Base-by-base conservation (phyloP, 2,329 filamentous ascomycete species). In the Venturia aucupariae region DNA sequence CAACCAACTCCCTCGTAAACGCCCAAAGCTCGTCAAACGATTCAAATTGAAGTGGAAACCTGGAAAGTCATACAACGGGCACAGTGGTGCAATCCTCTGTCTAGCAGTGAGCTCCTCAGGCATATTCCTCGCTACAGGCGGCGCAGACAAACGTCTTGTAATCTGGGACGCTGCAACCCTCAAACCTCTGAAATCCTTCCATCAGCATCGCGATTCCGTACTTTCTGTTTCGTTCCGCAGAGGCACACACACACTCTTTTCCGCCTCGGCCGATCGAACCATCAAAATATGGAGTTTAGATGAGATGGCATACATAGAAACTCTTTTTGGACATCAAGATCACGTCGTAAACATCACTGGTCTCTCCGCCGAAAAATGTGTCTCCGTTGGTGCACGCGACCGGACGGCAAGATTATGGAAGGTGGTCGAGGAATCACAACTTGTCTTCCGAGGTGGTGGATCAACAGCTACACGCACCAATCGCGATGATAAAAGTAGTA, bases 361-460 rank as follows among this genome's bases (percentile, higher is more conserved):
- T 19, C 32, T 48, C 1, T 48, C 48, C 1, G 30, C n/a, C 2
- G 66, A 67, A 57, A 22, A 72, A 71, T 48, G 74, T 72, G 11
- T 67, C 66, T 94, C 88, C 67, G 94, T 96, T 22, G 94, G 94
- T 64, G 89, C 91, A 6, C 84, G 94, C 68, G 94, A 99, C 75
- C 87, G 93, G 65, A 97, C 92, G 2, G 94, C 93, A 46, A 84
- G 94, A 65, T 78, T 96, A 69, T 99, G 94, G 94, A 97, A 97
- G 76, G 92, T 99, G 1, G 86, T 90, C 4, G 94, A 99, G 71
- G 93, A 99, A 78, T 90, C 89, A 1, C 94, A 99, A 74, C 84
- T 99, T 7, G 92, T 97, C 1, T 99, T 97, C 76, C 88, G 93
- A 60, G 93, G 92, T 65, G 91, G 92, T 67, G 89, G 86, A 19